Evolutionary conservation across 1,139 yeast genomes (phyloP).

Genomic region (Sugiyamaella japonica): DNA sequence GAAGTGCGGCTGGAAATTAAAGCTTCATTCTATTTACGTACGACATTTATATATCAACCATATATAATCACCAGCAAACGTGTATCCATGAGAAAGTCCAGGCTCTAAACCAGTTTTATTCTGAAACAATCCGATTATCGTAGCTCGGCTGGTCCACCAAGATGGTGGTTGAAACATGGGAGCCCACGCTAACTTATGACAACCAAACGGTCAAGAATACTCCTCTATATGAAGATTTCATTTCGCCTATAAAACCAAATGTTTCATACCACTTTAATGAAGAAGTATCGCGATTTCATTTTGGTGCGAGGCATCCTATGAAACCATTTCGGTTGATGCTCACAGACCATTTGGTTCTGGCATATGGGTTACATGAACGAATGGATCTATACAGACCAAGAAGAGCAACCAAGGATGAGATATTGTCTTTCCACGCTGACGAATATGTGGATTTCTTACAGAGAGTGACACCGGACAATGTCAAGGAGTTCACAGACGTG

Average conservation of each 20-base stretch:
- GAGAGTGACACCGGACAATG: conserved; percentile 75
- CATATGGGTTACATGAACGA: conserved; percentile 80
- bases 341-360: conserved; percentile 86
- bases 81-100: no score
- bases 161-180: conserved; percentile 37
- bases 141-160: background rate
- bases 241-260: conserved; percentile 38
- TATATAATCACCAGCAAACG: no score
- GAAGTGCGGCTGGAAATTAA: no score
- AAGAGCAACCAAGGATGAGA: conserved; percentile 76
- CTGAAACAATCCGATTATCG: no score
- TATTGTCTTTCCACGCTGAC: conserved; percentile 77
- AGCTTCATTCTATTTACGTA: no score
- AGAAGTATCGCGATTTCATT: conserved; percentile 75
- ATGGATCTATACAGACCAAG: conserved; percentile 90
- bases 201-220: conserved; percentile 55
- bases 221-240: conserved; percentile 55
- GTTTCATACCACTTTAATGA: conserved; percentile 92
- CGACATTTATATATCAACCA: no score
- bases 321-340: conserved; percentile 94
- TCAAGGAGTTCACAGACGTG: conserved; percentile 57
- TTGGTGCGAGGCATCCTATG: conserved; percentile 95
- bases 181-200: conserved; percentile 49
- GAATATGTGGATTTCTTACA: conserved; percentile 84
- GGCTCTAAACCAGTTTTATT: background rate